Evolutionary conservation across 192 early-diverging fungal species (phyloP), one percentile per base, ranked within the genome.

Genomic region (Dispira parvispora): DNA sequence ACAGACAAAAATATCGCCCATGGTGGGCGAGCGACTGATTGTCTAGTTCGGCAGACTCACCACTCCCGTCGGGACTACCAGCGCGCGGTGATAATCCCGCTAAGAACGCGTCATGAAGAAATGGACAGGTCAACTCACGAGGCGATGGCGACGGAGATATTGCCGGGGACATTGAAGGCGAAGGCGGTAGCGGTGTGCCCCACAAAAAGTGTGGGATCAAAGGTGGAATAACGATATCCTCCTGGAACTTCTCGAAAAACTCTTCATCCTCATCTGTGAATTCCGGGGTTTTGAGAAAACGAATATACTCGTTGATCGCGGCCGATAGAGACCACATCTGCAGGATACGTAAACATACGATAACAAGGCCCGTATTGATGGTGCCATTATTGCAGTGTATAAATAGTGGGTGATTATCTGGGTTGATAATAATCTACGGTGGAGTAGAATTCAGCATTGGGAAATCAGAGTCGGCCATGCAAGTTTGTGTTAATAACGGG

Each of bases 371-470:
- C 2, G 89, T 95, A 42, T 92, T 88, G 62, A 86, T 79, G 2
- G 87, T 81, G 12, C 93, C 93, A 67, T 96, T 90, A 32, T 90
- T 69, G 65, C 93, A 96, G 68, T 98, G 95, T 6, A 98, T 62
- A 67, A 88, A 96, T 25, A 94, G 63, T 0, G 93, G 95, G 46
- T 78, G 65, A 55, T 84, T 82, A 1, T 62, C 44, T 2, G 83
- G 80, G 62, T 95, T 85, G 13, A 89, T 85, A 21, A 96, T 72
- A 4, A 91, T 76, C 73, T 83, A 6, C 32, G 32, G 32, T 6
- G 32, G 3, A 38, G 32, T 38, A 38, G 6, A 38, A 38, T 38
- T 6, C 32, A 38, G 32, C 32, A 38, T 38, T 38, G 32, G 1
- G 32, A 1, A 38, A 38, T 38, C 32, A 38, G 32, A 38, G 32